Base-by-base conservation (phyloP, 2,329 filamentous ascomycete genomes). In the Paraconiothyrium sp. region DNA sequence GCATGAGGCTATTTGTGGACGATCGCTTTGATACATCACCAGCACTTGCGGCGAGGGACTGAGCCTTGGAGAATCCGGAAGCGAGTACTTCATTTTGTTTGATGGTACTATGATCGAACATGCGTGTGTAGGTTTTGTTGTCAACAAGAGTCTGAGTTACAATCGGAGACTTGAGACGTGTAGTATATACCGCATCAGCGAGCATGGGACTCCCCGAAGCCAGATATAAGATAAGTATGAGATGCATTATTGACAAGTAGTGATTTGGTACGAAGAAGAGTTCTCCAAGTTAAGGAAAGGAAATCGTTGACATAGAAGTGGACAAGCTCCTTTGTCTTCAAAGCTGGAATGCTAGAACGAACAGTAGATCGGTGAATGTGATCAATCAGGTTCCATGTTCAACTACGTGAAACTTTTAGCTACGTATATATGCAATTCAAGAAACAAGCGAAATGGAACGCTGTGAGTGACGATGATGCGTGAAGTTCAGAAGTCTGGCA, bases 401-500 rank as follows among this genome's bases (percentile, higher is more conserved):
- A n/a, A 16, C 16, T 50, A 46, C 43, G 55, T 43, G 50, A 24
- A 8, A 11, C 4, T 7, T 27, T n/a, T 10, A 35, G 30, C 43
- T 56, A 47, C 24, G n/a, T 48, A 56, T 48, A 34, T 46, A n/a
- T 22, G n/a, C 10, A 30, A 49, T 30, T 41, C 32, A 43, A 27
- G 47, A 8, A 9, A 22, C 14, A 54, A 54, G 54, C n/a, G 30
- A 37, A 52, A 46, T 43, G 22, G 24, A 22, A 49, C 20, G 16
- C 14, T 20, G 4, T 34, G 30, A 20, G 24, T 24, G 35, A 13
- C 8, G 35, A 44, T 16, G 27, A 24, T 24, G 14, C 1, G 22
- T 58, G 32, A 32, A 41, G 4, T n/a, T 41, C 30, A 59, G 35
- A 61, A 56, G 13, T 57, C 62, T n/a, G 55, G 32, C 32, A 60